Evolutionary conservation across 805 yeast genomes (phyloP), one percentile per base, ranked within the genome.

Genomic region (Candida peoriensis): DNA sequence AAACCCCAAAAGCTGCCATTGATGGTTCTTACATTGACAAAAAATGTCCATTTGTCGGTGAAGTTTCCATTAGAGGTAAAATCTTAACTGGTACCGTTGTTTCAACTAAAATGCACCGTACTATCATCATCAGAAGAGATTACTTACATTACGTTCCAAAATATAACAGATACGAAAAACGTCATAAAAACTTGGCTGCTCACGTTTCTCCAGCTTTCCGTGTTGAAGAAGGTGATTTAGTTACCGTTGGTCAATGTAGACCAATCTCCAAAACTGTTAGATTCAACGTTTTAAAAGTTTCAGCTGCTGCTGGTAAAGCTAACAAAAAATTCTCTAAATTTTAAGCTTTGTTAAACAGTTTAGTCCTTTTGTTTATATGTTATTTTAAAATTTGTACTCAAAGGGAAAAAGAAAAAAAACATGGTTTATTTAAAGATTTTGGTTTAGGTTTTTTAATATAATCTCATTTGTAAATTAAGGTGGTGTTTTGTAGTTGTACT

Each of bases 181-280:
- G 99, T 80, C 99, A 93, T 86, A 93, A 93, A 93, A 93, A 93
- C 83, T 80, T 93, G 52, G 94, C 99, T 70, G 99, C 96, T 63
- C 99, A 93, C 78, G 86, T 93, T 64, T 90, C 97, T 55, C 99
- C 99, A 76, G 97, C 97, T 73, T 93, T 93, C 97, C 94, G 99
- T 78, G 96, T 90, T 61, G 75, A 75, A 70, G 97, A 89, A 70
- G 99, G 98, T 81, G 99, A 93, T 68, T 76, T 83, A 55, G 98
- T 93, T 63, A 89, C 96, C 61, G 97, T 93, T 72, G 99, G 99
- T 70, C 98, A 93, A 79, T 93, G 98, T 84, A 90, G 98, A 82
- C 99, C 99, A 64, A 75, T 93, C 70, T 93, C 98, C 64, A 93
- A 93, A 78, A 93, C 99, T 60, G 97, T 93, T 63, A 90, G 98